Evolutionary conservation across 2,329 filamentous ascomycete genomes (phyloP), one percentile per base, ranked within the genome.

Genomic region (Aureobasidium zeae): DNA sequence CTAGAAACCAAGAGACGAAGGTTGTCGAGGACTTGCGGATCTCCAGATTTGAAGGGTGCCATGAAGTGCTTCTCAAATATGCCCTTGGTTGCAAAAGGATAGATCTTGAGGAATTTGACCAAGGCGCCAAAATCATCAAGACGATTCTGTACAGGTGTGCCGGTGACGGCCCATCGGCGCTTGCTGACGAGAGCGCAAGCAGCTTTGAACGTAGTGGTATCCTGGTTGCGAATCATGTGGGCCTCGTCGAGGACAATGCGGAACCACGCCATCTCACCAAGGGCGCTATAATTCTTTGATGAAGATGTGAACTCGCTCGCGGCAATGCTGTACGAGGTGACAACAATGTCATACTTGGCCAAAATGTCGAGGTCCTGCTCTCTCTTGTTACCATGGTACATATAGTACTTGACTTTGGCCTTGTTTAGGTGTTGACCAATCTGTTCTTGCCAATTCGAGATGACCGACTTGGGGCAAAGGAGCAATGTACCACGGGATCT

Each of bases 91-190:
- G 94, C 79, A 56, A 96, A 96, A 0, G 89, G 89, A 54, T 79
- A 79, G 11, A 96, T 69, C 11, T 83, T 79, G 30, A 96, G 68
- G 50, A 96, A 96, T 22, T 81, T 84, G 47, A 94, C 79, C 2
- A 96, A 69, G 1, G 89, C 84, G 11, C 86, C 84, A 16, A 96
- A 72, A 59, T 98, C 91, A 51, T 93, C 87, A 2, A 96, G 72
- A 3, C 85, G 81, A 57, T 98, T 98, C 63, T 96, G 89, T 7
- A 96, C 85, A 0, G 88, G 91, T 0, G 91, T 96, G 44, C 89
- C 91, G 0, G 91, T 96, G n/a, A 96, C 86, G 2, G 88, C 89
- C 91, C 91, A 98, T 24, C 88, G 81, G 22, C 88, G 78, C 56
- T 84, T 76, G 2, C 87, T 85, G 48, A 83, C 74, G 2, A 96